Percentiles rank a stretch among this genome's conserved stretches.
Evolutionary conservation across 2,329 filamentous ascomycete species (phyloP).

Genomic region (Aspergillus spinulosporus): DNA sequence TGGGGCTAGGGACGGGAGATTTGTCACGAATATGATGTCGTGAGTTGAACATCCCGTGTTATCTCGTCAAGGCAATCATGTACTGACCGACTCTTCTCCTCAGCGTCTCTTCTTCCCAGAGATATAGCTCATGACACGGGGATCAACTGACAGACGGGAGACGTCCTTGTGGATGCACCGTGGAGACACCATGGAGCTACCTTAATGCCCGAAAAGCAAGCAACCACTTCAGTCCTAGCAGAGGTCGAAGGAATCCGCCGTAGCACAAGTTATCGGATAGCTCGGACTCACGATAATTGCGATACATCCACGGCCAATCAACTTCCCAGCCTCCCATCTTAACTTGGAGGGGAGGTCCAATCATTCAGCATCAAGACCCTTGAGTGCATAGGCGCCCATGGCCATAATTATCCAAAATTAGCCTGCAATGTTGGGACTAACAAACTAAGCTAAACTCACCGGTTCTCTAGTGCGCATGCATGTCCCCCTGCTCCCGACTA

Average conservation of each 20-base stretch:
- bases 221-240: background rate
- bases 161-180: slow-evolving; percentile 1
- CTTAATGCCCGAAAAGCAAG: slow-evolving; percentile 7
- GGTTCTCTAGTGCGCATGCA: slow-evolving; percentile 21
- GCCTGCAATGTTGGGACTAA: slow-evolving; percentile 16
- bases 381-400: slow-evolving; percentile 23
- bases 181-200: background rate
- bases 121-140: background rate
- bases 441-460: slow-evolving; percentile 15
- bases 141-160: background rate
- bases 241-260: slow-evolving; percentile 7
- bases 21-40: slow-evolving; percentile 10
- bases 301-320: slow-evolving; percentile 22
- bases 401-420: slow-evolving; percentile 29
- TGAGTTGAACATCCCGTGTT: slow-evolving; percentile 4
- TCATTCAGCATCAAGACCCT: slow-evolving; percentile 10
- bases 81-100: background rate
- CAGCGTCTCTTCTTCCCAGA: background rate
- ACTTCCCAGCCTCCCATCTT: slow-evolving; percentile 19
- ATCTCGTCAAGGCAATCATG: background rate
- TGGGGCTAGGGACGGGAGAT: background rate
- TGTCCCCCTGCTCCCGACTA: slow-evolving; percentile 13
- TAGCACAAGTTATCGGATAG: slow-evolving; percentile 12
- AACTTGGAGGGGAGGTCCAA: slow-evolving; percentile 15
- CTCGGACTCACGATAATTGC: slow-evolving; percentile 13